Base-by-base conservation (phyloP, 371 early-diverging fungal genomes). In the Mortierella sp. region DNA sequence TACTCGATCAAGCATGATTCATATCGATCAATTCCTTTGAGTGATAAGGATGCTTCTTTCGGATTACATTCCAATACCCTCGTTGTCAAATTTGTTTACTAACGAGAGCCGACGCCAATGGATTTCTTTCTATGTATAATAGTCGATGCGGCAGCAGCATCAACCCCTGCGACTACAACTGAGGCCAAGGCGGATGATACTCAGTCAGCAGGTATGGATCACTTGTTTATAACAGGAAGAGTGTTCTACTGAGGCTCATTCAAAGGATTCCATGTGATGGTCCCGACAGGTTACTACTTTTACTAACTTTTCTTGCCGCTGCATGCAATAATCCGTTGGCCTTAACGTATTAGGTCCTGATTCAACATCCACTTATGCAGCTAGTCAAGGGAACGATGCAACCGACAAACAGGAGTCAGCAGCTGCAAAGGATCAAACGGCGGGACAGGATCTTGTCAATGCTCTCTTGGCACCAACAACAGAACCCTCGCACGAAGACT, bases 391-490 rank as follows among this genome's bases (percentile, higher is more conserved):
- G 24, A 53, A 24, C 28, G 37, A 77, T 37, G 21, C 61, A 31
- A 61, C 31, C 16, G 19, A 34, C 34, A 31, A 61, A 5, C 9
- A 19, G 61, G 61, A 61, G 6, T 19, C 16, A 19, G 37, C 16
- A 19, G 34, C 34, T 14, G 61, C 19, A 61, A 61, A 34, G 34
- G 61, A 34, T 6, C 61, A 61, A 28, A 31, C 61, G 34, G 37
- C 61, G 16, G 61, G 61, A 19, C 61, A 73, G 57, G 76, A 74
- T 5, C 64, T 69, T 71, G 71, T 69, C 19, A 46, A 69, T 0
- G 72, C 73, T 3, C 69, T 73, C 26, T 48, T 73, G 64, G 28
- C 74, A 34, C 19, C 73, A 24, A 67, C 34, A 0, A n/a, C 67
- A 14, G 71, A 24, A 28, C 43, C 69, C 3, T 48, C 13, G 2